Evolutionary conservation across 305 asterid genomes (phyloP), one percentile per base, ranked within the genome.

Genomic region (Fraxinus sp.): DNA sequence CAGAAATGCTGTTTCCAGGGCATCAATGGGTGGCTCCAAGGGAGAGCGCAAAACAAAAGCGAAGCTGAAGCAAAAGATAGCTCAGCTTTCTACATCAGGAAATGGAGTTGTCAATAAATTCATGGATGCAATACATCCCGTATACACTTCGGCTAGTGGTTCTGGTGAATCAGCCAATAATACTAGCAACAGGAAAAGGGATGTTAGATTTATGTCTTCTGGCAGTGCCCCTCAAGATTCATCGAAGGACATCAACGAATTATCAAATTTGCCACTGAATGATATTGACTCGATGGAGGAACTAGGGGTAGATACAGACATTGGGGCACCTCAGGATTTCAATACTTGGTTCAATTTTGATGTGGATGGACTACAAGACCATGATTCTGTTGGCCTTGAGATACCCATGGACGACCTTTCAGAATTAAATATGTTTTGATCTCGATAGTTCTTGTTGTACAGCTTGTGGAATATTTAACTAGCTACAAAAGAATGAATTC

Each of bases 361-460:
- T 0, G 94, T 89, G 72, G 99, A 96, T 62, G 91, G 91, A 22
- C 30, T 89, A 66, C 92, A 85, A 81, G 98, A 92, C 37, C 90
- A 90, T 39, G 95, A 93, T 78, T 78, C 88, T 37, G 83, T 86
- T 44, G 99, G 98, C 49, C 98, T 96, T 6, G 91, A 86, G 82
- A 94, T 94, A 76, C 99, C 99, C 1, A 94, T 91, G 95, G 99
- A 97, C 64, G 97, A 97, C 86, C 93, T 97, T 78, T 82, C 98
- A 0, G 94, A 94, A 28, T 83, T 95, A 83, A 85, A 89, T 79
- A 89, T 93, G 93, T 94, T 94, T 85, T 94, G 89, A 93, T 84
- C 83, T 18, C 72, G 33, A 36, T 75, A 74, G 24, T 70, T 82
- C 86, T 77, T 75, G 75, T 57, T 91, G 97, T 92, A 94, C 92